Percentiles rank a stretch among this genome's conserved stretches.
Conservation (phyloP, 2,329 filamentous ascomycete species). For the Celoporthe dispersa region DNA sequence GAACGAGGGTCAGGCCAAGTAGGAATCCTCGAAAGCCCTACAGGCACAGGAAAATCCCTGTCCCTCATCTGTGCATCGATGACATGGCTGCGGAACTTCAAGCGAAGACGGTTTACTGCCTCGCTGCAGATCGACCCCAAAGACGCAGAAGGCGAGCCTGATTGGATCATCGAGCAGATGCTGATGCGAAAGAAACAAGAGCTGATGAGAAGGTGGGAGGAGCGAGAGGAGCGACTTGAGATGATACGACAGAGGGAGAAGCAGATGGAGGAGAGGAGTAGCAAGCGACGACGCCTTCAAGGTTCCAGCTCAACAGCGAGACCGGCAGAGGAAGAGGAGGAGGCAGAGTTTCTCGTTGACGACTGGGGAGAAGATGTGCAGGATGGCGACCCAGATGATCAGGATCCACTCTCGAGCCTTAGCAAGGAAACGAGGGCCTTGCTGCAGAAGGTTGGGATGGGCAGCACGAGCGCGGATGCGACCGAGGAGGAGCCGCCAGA, state of each 20-base stretch:
- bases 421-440: conserved; percentile 77
- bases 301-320: conserved; percentile 33
- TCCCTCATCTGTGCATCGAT: conserved; percentile 88
- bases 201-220: conserved; percentile 68
- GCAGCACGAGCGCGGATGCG: conserved; percentile 37
- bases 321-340: conserved; percentile 48
- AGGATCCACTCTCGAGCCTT: conserved; percentile 56
- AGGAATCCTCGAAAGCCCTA: conserved; percentile 92
- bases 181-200: conserved; percentile 69
- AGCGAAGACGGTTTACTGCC: conserved; percentile 62
- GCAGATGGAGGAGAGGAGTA: conserved; percentile 55
- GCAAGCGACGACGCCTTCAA: conserved; percentile 52
- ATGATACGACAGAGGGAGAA: conserved; percentile 67
- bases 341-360: conserved; percentile 75
- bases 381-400: conserved; percentile 35
- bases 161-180: conserved; percentile 83
- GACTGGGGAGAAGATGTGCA: conserved; percentile 61
- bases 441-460: conserved; percentile 67
- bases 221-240: conserved; percentile 73
- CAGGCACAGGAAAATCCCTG: conserved; percentile 85
- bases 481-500: conserved; percentile 50
- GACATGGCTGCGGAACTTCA: conserved; percentile 88
- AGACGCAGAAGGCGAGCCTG: conserved; percentile 69
- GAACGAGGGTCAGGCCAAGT: conserved; percentile 73
- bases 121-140: conserved; percentile 50